Base-by-base conservation (phyloP, 1,284 basidiomycete species). In the Flammula alnicola region DNA sequence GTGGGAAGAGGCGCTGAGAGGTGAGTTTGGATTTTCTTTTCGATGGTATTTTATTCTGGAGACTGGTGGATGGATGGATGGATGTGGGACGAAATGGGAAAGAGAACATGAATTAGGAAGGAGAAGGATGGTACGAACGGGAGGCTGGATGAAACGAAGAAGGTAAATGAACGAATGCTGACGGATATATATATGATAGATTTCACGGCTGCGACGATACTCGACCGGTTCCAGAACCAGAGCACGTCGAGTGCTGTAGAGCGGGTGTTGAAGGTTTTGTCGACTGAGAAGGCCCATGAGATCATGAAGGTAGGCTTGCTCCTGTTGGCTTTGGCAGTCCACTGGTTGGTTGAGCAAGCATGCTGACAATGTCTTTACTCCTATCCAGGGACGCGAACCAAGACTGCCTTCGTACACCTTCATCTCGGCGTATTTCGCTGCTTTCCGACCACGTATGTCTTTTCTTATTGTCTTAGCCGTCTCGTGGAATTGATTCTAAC, bases 351-450 rank as follows among this genome's bases (percentile, higher is more conserved):
- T n/a, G n/a, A n/a, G n/a, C n/a, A n/a, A n/a, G n/a, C n/a, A n/a
- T n/a, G n/a, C n/a, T n/a, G n/a, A n/a, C n/a, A n/a, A n/a, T n/a
- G 9, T 31, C 16, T 26, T 35, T 3, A 31, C 19, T 20, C 22
- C 2, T 14, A 33, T 62, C n/a, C n/a, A 88, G 83, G 81, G 77
- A 14, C 88, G 96, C 35, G 89, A 92, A 72, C 89, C 86, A 5
- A 84, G 88, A 55, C 77, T 98, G 31, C 96, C 95, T 14, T 94
- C 93, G 19, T 84, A 86, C 57, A 96, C 93, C 2, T 98, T 99
- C 71, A 91, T 98, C 59, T 89, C 90, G 10, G 93, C 95, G 2
- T 99, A 99, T 77, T 93, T 99, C 64, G 90, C 95, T 54, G 96
- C 97, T 8, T 99, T 99, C 90, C 86, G 96, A 58, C 76, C 86